A percentile compares a stretch with the other conserved stretches of the same genome.
Conservation (phyloP, 164 flowering plant genomes). For the Macadamia integrifolia region DNA sequence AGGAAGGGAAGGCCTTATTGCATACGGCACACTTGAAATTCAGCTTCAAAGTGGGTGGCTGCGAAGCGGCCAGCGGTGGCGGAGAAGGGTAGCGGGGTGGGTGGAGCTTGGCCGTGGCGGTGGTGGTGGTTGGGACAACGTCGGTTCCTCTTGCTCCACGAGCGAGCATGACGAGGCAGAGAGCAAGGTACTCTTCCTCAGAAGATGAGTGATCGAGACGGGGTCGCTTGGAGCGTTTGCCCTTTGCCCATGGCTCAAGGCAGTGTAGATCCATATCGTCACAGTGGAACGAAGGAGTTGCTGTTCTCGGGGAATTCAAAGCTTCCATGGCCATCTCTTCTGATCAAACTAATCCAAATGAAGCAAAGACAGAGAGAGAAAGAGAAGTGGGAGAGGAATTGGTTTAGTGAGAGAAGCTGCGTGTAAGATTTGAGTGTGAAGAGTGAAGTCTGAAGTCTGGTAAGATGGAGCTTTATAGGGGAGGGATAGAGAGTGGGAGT, state of each 20-base stretch:
- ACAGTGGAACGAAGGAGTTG: conserved; percentile 12
- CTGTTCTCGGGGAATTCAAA: conserved; percentile 33
- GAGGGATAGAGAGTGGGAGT: too few relatives aligned
- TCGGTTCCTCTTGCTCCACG: conserved; percentile 28
- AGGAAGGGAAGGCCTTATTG: conserved; percentile 56
- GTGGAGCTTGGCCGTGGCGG: too few relatives aligned
- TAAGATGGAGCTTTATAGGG: too few relatives aligned
- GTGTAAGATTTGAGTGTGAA: too few relatives aligned
- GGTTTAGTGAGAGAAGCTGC: not conserved
- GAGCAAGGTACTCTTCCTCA: conserved; percentile 58
- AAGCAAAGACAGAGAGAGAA: not conserved
- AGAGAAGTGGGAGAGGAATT: not conserved
- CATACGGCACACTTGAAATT: conserved; percentile 58
- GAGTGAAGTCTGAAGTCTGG: too few relatives aligned
- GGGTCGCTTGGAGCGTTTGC: conserved; percentile 51
- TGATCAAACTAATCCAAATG: not conserved
- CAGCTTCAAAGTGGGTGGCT: conserved; percentile 13
- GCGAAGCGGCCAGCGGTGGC: not conserved
- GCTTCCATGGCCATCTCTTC: conserved; percentile 41
- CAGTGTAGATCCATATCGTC: conserved; percentile 13
- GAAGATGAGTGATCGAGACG: conserved; percentile 22
- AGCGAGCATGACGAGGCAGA: conserved; percentile 64
- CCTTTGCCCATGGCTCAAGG: conserved; percentile 43
- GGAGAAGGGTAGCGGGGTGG: not conserved
- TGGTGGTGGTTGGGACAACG: not conserved